Conservation (phyloP, 257 asterid genomes). For the Scutellaria minor region DNA sequence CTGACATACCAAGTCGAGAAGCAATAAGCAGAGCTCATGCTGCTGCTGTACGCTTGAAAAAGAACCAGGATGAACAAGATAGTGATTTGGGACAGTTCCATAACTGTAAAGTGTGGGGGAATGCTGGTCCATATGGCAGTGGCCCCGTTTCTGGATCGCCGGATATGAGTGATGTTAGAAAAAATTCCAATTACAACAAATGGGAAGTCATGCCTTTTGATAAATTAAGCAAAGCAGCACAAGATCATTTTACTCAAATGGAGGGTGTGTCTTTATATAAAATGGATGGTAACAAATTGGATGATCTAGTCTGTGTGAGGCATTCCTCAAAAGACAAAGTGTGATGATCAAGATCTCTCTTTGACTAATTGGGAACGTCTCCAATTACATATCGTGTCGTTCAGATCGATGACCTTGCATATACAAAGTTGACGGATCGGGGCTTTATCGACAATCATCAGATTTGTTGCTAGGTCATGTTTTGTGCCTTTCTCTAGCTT, state of each 20-base stretch:
- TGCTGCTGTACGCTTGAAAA: slow-evolving; percentile 73
- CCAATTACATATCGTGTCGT: background rate
- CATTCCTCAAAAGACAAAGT: slow-evolving; percentile 54
- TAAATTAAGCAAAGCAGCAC: slow-evolving; percentile 64
- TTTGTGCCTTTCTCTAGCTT: background rate
- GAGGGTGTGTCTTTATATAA: slow-evolving; percentile 84
- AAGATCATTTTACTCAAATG: slow-evolving; percentile 71
- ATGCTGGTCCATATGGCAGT: slow-evolving; percentile 66
- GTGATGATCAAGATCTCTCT: slow-evolving; percentile 17
- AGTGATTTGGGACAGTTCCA: slow-evolving; percentile 66
- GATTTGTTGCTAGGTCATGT: background rate
- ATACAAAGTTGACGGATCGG: background rate
- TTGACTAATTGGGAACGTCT: background rate
- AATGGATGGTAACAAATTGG: slow-evolving; percentile 96
- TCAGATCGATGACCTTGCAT: slow-evolving; percentile 2
- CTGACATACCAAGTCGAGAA: slow-evolving; percentile 82
- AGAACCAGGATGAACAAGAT: slow-evolving; percentile 48
- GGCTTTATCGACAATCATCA: background rate
- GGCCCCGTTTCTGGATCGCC: slow-evolving; percentile 79
- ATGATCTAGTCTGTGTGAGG: slow-evolving; percentile 89
- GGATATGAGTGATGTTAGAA: slow-evolving; percentile 73
- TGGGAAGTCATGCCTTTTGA: slow-evolving; percentile 83
- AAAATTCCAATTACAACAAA: slow-evolving; percentile 76
- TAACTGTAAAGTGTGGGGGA: slow-evolving; percentile 91
- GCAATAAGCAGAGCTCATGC: slow-evolving; percentile 75